Percentiles rank a stretch among this genome's conserved stretches.
Conservation (phyloP, 768 basidiomycete genomes). For the Hericium erinaceus region DNA sequence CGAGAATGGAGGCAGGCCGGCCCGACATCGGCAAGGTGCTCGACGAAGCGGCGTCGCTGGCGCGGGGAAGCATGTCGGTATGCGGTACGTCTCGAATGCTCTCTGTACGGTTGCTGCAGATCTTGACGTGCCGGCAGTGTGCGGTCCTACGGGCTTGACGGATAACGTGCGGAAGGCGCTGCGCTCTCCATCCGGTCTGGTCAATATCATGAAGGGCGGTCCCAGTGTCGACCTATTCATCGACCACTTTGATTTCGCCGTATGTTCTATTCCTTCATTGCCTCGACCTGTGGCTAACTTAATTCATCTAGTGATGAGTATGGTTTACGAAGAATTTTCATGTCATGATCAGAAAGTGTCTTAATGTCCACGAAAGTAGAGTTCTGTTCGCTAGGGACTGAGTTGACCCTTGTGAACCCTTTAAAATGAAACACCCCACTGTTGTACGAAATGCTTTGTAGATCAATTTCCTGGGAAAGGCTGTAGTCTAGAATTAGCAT, state of each 20-base stretch:
- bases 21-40: not conserved
- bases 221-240: constrained; percentile 37
- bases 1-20: not conserved
- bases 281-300: too few relatives aligned
- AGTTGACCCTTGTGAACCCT: too few relatives aligned
- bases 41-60: not conserved
- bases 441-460: too few relatives aligned
- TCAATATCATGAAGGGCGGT: constrained; percentile 32
- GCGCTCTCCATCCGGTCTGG: constrained; percentile 25
- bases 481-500: too few relatives aligned
- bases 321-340: too few relatives aligned
- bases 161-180: constrained; percentile 30
- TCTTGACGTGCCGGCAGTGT: constrained; percentile 27
- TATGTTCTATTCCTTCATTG: not conserved
- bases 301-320: too few relatives aligned
- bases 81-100: constrained; percentile 29
- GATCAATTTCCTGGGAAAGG: too few relatives aligned
- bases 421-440: too few relatives aligned
- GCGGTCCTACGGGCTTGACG: constrained; percentile 35
- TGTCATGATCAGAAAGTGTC: too few relatives aligned
- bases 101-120: not conserved
- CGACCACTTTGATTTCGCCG: constrained; percentile 33
- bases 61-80: constrained; percentile 26
- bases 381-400: too few relatives aligned
- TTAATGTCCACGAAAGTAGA: too few relatives aligned